Evolutionary conservation across 352 stramenopile genomes (phyloP).

Genomic region (Elongisporangium prolatum): DNA sequence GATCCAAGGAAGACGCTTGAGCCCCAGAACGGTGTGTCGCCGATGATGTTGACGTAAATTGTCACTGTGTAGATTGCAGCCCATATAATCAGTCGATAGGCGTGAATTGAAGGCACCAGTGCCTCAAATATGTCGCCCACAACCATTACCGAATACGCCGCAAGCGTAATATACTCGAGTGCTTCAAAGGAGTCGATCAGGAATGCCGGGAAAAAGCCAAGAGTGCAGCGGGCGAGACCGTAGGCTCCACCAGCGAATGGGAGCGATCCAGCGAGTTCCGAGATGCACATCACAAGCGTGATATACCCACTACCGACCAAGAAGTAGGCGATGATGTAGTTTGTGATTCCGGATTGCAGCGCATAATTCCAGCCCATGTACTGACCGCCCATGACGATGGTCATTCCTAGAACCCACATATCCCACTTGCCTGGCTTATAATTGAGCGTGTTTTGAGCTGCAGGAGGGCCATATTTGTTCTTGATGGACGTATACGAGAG

Average conservation of each 20-base stretch:
- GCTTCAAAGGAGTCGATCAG: constrained; percentile 47
- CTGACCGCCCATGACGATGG: constrained; percentile 47
- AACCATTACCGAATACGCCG: constrained; percentile 23
- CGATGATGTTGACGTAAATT: constrained; percentile 24
- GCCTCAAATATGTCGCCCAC: constrained; percentile 20
- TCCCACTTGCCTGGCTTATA: constrained; percentile 31
- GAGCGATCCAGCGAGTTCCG: constrained; percentile 36
- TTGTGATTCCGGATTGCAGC: constrained; percentile 29
- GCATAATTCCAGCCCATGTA: constrained; percentile 49
- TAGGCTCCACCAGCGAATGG: constrained; percentile 42
- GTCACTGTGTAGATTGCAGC: constrained; percentile 26
- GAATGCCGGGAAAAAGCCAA: constrained; percentile 38
- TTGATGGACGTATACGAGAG: not conserved
- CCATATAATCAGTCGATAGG: constrained; percentile 6
- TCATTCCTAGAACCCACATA: constrained; percentile 47
- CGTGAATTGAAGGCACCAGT: constrained; percentile 24
- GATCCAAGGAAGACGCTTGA: constrained; percentile 31
- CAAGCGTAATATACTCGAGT: constrained; percentile 45
- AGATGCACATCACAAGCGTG: constrained; percentile 29
- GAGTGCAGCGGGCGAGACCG: constrained; percentile 28
- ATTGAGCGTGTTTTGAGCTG: constrained; percentile 38
- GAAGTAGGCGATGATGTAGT: constrained; percentile 31
- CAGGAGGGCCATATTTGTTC: not conserved
- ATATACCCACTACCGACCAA: constrained; percentile 35
- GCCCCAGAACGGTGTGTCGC: constrained; percentile 31